phyloP scores from a whole-genome alignment of 2,329 filamentous ascomycete genomes.

The Chalara sp. region DNA sequence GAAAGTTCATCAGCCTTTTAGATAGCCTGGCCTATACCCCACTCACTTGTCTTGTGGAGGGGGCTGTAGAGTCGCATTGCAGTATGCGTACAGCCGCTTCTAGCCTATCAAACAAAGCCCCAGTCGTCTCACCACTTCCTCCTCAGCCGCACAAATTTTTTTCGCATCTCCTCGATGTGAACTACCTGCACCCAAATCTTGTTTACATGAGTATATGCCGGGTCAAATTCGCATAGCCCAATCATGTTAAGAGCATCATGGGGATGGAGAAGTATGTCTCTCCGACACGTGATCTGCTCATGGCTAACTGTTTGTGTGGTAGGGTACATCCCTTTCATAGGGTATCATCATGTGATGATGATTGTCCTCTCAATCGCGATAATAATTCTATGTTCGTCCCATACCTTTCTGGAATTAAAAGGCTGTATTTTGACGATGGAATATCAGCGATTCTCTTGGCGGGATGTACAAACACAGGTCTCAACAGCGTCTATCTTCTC shows the following conservation, averaged over 20 bases:
- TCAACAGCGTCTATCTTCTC: slow-evolving; percentile 8
- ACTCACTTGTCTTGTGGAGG: no score
- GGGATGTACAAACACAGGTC: slow-evolving; percentile 5
- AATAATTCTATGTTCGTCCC: slow-evolving; percentile 1
- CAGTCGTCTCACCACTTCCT: background rate
- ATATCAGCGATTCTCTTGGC: slow-evolving; percentile 5
- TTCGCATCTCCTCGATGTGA: background rate
- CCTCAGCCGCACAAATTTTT: background rate
- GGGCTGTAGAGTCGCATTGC: background rate
- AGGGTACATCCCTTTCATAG: slow-evolving; percentile 4
- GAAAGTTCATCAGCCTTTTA: no score
- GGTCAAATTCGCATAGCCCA: background rate
- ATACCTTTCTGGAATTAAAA: background rate
- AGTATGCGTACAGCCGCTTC: background rate
- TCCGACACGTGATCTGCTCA: background rate
- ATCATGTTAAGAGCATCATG: background rate
- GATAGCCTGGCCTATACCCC: no score
- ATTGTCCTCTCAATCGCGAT: slow-evolving; percentile 1
- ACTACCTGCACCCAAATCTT: background rate
- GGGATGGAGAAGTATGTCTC: background rate
- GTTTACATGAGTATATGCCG: background rate
- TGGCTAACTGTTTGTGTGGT: background rate
- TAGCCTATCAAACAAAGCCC: background rate
- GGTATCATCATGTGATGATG: slow-evolving; percentile 9
- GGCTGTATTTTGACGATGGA: background rate